A percentile compares a stretch with the other conserved stretches of the same genome.
phyloP scores from a whole-genome alignment of 805 yeast genomes.

The Ogataea saltuana region DNA sequence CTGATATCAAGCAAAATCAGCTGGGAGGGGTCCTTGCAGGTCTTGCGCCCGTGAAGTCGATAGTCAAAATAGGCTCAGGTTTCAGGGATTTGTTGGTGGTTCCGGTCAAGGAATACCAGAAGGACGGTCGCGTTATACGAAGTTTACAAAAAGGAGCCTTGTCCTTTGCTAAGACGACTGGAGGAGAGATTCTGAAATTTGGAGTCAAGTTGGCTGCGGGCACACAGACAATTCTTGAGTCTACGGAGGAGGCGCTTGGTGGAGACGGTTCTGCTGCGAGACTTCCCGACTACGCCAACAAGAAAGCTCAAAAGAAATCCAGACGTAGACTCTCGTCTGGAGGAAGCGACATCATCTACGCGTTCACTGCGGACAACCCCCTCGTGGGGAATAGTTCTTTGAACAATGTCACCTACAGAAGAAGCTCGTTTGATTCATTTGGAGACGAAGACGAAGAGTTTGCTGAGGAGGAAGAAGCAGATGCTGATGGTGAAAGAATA shows the following conservation, averaged over 20 bases:
- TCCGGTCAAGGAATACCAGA: conserved; percentile 72
- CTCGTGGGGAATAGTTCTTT: conserved; percentile 17
- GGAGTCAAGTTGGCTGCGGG: conserved; percentile 89
- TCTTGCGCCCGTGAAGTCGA: conserved; percentile 74
- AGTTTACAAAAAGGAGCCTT: conserved; percentile 75
- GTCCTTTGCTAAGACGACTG: conserved; percentile 72
- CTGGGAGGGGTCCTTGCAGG: conserved; percentile 81
- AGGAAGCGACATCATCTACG: conserved; percentile 15
- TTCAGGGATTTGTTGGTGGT: conserved; percentile 69
- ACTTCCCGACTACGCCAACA: conserved; percentile 18
- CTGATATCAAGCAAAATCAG: conserved; percentile 82
- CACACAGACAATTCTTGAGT: conserved; percentile 77
- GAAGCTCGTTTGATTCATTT: conserved; percentile 31
- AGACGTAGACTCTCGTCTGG: conserved; percentile 15
- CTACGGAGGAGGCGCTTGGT: conserved; percentile 75
- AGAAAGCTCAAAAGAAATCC: conserved; percentile 6
- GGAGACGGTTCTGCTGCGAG: conserved; percentile 61
- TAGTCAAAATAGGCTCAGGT: conserved; percentile 77
- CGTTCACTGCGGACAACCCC: conserved; percentile 12
- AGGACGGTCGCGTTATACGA: conserved; percentile 68
- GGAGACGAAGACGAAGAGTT: conserved; percentile 30
- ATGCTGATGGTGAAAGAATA: conserved; percentile 15
- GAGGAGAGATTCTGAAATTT: conserved; percentile 75
- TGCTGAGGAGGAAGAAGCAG: conserved; percentile 32
- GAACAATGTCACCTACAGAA: conserved; percentile 16